These are phyloP conservation scores for Lactarius psammicola DNA, from an alignment of 768 basidiomycete species.

Conservation along the genomic window DNA sequence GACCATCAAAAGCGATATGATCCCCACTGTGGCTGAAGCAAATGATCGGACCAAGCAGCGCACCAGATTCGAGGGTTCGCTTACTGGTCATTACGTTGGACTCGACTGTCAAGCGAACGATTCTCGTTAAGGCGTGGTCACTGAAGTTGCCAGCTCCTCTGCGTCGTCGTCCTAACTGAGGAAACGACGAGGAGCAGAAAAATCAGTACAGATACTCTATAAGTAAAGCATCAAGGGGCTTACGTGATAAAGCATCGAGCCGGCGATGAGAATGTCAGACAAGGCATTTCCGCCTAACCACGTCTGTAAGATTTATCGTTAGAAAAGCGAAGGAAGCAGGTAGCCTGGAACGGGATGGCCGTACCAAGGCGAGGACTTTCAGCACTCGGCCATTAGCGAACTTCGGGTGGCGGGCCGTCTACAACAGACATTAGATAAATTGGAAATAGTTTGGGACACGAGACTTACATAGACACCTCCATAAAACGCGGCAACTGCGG, in stretches of 20 bases:
- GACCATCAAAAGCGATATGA: not conserved
- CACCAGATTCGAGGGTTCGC: not conserved
- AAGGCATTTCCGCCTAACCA: not conserved
- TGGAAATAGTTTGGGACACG: not conserved
- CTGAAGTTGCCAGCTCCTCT: not conserved
- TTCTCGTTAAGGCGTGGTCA: not conserved
- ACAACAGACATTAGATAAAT: not conserved
- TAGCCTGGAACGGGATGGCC: not conserved
- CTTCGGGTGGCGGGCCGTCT: too few species aligned
- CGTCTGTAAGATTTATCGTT: not conserved
- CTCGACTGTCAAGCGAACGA: slow-evolving; percentile 15
- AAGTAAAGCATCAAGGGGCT: not conserved
- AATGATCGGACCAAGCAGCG: not conserved
- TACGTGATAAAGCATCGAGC: slow-evolving; percentile 13
- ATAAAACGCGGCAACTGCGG: not conserved
- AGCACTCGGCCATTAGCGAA: not conserved
- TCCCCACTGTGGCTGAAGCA: not conserved
- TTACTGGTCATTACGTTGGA: slow-evolving; percentile 25
- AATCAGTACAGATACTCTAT: not conserved
- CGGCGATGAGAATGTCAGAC: slow-evolving; percentile 3
- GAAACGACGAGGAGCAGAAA: too few species aligned
- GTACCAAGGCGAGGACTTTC: slow-evolving; percentile 2
- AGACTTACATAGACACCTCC: slow-evolving; percentile 4
- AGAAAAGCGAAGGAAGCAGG: too few species aligned
- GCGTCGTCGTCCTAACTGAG: not conserved